These are phyloP conservation scores for Trametes sanguinea DNA, from an alignment of 768 basidiomycete species.

Conservation along the genomic window DNA sequence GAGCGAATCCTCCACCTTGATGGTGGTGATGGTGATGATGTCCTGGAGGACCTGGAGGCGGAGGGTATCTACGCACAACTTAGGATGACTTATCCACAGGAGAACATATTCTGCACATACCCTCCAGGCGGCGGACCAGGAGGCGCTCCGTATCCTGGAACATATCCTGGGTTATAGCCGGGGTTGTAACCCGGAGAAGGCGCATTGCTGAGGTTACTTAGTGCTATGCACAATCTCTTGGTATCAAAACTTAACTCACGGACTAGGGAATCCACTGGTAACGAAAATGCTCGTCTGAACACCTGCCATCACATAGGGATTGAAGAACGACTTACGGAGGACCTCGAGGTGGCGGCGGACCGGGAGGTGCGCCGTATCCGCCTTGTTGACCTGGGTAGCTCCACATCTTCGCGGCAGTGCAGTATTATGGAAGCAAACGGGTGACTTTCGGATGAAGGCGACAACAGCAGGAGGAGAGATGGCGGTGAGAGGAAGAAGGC, in stretches of 20 bases:
- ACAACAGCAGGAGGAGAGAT: background rate
- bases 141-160: constrained; percentile 22
- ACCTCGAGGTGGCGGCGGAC: constrained; percentile 16
- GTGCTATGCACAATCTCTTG: background rate
- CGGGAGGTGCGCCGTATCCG: constrained; percentile 16
- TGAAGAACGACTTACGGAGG: constrained; percentile 15
- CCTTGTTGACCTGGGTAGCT: constrained; percentile 25
- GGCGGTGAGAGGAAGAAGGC: background rate
- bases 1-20: constrained; percentile 19
- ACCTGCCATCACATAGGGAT: too few relatives aligned
- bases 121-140: constrained; percentile 25
- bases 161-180: constrained; percentile 20
- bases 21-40: constrained; percentile 22
- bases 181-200: constrained; percentile 17
- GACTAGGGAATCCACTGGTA: constrained; percentile 13
- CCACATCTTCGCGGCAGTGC: constrained; percentile 15
- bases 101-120: constrained; percentile 3
- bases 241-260: background rate
- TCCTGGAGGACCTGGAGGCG: constrained; percentile 20
- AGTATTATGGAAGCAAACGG: background rate
- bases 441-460: background rate
- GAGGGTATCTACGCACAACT: constrained; percentile 16
- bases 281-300: too few relatives aligned
- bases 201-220: constrained; percentile 1
- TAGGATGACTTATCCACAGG: background rate